Percentiles rank a stretch among this genome's conserved stretches.
phyloP scores from a whole-genome alignment of 306 rosid species.

The peach (Prunus persica) region DNA sequence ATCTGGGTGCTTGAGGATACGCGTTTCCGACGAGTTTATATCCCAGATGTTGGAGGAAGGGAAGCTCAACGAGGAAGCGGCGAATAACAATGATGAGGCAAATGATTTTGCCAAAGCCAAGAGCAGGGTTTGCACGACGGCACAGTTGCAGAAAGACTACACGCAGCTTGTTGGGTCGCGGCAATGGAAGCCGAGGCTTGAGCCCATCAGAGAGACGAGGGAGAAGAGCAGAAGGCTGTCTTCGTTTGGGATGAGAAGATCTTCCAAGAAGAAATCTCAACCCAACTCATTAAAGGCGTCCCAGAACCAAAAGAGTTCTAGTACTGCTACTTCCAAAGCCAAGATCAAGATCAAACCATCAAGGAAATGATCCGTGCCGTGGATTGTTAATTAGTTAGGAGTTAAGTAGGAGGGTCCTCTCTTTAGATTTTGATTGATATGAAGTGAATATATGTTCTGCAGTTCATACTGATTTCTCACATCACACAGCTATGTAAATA shows the following conservation, averaged over 20 bases:
- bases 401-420: background rate
- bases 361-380: slow-evolving; percentile 1
- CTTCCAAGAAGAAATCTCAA: slow-evolving; percentile 15
- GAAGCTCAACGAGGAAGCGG: background rate
- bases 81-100: background rate
- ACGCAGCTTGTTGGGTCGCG: slow-evolving; percentile 29
- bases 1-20: slow-evolving; percentile 31
- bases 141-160: slow-evolving; percentile 37
- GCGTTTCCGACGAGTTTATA: slow-evolving; percentile 46
- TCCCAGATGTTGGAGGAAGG: slow-evolving; percentile 28
- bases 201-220: slow-evolving; percentile 31
- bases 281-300: background rate
- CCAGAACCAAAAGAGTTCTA: background rate
- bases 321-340: background rate
- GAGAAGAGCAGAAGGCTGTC: slow-evolving; percentile 24
- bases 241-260: slow-evolving; percentile 29
- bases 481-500: background rate
- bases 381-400: background rate
- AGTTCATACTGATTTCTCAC: background rate
- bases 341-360: slow-evolving; percentile 13
- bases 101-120: background rate
- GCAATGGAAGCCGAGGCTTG: slow-evolving; percentile 42
- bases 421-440: background rate
- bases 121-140: slow-evolving; percentile 30
- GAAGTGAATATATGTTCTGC: background rate